Conservation (phyloP, 2,329 filamentous ascomycete species). For the Elsinoe ampelina region DNA sequence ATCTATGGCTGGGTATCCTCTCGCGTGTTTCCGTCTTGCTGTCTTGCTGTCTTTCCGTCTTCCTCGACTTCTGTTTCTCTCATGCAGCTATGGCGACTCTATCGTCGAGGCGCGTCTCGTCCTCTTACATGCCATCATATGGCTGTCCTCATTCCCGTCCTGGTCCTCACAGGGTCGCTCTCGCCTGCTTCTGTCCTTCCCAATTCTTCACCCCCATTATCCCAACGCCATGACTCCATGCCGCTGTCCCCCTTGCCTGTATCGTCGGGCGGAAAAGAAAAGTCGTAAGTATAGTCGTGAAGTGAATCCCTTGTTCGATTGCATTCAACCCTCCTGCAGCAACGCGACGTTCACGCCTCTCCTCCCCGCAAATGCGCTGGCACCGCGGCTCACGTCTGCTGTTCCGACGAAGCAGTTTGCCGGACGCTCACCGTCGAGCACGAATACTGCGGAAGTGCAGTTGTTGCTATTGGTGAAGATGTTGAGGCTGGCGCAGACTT, state of each 20-base stretch:
- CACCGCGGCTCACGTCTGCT: constrained; percentile 13
- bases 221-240: background rate
- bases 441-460: constrained; percentile 27
- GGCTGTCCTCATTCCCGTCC: background rate
- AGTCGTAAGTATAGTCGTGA: background rate
- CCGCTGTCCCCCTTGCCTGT: background rate
- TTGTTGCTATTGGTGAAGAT: constrained; percentile 18
- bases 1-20: background rate
- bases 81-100: background rate
- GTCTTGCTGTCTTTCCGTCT: background rate
- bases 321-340: constrained; percentile 1
- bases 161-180: too few relatives aligned
- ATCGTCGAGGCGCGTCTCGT: background rate
- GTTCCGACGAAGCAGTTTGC: constrained; percentile 27
- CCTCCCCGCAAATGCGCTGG: constrained; percentile 4
- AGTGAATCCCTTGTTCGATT: background rate
- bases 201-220: background rate
- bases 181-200: too few relatives aligned
- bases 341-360: constrained; percentile 16
- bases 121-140: background rate
- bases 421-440: constrained; percentile 20
- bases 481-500: constrained; percentile 28
- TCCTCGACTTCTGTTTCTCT: background rate
- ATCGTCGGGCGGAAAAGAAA: background rate
- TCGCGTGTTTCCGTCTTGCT: background rate